A percentile compares a stretch with the other conserved stretches of the same genome.
Conservation (phyloP, 202 grass and related monocot genomes). For the Zizania palustris region DNA sequence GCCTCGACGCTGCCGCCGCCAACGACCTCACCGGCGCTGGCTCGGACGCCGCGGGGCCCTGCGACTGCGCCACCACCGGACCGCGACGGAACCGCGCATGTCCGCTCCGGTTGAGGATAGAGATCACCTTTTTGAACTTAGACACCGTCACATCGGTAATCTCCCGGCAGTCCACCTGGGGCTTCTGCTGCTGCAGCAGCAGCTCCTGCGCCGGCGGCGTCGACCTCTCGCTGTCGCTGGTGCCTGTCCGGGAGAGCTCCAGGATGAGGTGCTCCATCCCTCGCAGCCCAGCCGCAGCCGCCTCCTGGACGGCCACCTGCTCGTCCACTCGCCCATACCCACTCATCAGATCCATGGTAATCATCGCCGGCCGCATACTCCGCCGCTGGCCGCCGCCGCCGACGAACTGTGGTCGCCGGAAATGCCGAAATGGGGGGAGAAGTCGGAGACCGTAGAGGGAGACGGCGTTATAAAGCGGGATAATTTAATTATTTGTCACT, state of each 20-base stretch:
- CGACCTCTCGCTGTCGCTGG: conserved; percentile 23
- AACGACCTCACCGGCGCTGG: neutral
- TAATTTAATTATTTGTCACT: too few relatives aligned
- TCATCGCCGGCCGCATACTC: neutral
- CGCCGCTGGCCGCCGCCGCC: neutral
- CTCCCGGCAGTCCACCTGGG: conserved; percentile 52
- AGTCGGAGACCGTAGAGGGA: neutral
- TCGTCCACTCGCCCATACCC: conserved; percentile 54
- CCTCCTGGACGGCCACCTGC: conserved; percentile 68
- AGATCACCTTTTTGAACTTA: conserved; percentile 68
- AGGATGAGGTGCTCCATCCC: conserved; percentile 63
- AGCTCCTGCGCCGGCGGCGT: neutral
- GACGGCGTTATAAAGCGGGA: conserved; percentile 27
- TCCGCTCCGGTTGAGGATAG: conserved; percentile 65
- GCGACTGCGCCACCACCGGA: conserved; percentile 49
- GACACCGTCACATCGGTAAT: conserved; percentile 57
- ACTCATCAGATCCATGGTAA: conserved; percentile 57
- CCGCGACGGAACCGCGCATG: conserved; percentile 69
- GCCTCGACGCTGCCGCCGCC: neutral
- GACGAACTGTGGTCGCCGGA: neutral
- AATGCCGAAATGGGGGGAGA: neutral
- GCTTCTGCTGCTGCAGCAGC: neutral
- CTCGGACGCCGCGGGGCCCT: conserved; percentile 15
- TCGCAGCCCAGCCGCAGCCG: conserved; percentile 49
- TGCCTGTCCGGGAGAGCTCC: conserved; percentile 49